Percentiles rank a stretch among this genome's conserved stretches.
Evolutionary conservation across 352 stramenopile genomes (phyloP).

Genomic region (Hyaloperonospora arabidopsidis): DNA sequence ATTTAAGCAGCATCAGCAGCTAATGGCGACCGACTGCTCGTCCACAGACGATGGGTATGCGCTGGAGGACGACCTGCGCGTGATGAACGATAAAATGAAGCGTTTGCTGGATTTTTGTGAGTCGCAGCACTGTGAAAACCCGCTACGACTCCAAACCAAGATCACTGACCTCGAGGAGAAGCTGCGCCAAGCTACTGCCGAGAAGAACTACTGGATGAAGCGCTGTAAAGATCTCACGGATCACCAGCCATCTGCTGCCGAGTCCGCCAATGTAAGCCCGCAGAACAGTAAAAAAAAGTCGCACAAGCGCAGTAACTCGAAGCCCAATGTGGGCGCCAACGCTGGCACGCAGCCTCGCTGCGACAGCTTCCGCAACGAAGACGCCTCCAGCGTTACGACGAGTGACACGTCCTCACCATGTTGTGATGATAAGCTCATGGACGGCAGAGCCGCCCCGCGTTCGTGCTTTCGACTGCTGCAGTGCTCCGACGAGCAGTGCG

Average conservation of each 20-base stretch:
- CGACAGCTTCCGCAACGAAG: conserved; percentile 69
- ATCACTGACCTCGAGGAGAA: conserved; percentile 75
- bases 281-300: conserved; percentile 46
- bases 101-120: conserved; percentile 76
- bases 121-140: conserved; percentile 50
- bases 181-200: conserved; percentile 57
- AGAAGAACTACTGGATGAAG: conserved; percentile 89
- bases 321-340: conserved; percentile 77
- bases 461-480: conserved; percentile 75
- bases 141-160: conserved; percentile 63
- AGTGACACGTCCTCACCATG: conserved; percentile 46
- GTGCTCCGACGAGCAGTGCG: conserved; percentile 83
- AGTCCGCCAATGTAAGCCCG: conserved; percentile 26
- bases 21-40: conserved; percentile 26
- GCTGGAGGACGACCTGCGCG: conserved; percentile 68
- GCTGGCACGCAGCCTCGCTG: conserved; percentile 56
- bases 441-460: conserved; percentile 24
- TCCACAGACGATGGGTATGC: conserved; percentile 33
- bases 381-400: conserved; percentile 37
- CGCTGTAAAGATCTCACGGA: conserved; percentile 65
- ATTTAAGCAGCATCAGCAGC: conserved; percentile 11
- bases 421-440: conserved; percentile 32
- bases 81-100: conserved; percentile 76
- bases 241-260: conserved; percentile 31
- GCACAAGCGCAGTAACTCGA: conserved; percentile 72